Evolutionary conservation across 2,329 filamentous ascomycete genomes (phyloP).

Genomic region (Leptographium radiaticola): DNA sequence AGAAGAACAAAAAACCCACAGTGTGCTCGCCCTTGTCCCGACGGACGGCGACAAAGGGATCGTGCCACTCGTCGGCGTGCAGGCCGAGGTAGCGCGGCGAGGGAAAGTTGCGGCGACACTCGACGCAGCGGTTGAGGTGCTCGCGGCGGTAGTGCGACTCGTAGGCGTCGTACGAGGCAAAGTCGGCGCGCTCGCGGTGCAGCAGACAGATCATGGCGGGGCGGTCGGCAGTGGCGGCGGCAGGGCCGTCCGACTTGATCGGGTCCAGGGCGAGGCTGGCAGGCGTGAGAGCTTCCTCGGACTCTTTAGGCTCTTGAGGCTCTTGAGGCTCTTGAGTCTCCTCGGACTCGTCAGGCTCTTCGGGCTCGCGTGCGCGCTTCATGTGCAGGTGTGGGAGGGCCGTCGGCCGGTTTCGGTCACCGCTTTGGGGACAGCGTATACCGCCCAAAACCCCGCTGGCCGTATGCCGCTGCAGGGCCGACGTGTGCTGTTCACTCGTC

Average conservation of each 20-base stretch:
- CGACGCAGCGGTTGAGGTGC: slow-evolving; percentile 73
- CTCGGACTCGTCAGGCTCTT: no score
- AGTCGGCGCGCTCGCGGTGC: slow-evolving; percentile 57
- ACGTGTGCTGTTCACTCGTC: not conserved
- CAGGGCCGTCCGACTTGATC: slow-evolving; percentile 8
- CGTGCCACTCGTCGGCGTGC: slow-evolving; percentile 86
- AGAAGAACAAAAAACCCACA: slow-evolving; percentile 32
- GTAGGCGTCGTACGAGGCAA: slow-evolving; percentile 66
- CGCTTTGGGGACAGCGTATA: no score
- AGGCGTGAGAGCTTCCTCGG: no score
- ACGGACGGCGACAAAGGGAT: slow-evolving; percentile 59
- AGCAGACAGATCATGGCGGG: slow-evolving; percentile 65
- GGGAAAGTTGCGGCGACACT: slow-evolving; percentile 81
- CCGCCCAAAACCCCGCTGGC: no score
- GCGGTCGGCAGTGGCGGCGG: slow-evolving; percentile 13
- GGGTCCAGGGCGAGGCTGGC: slow-evolving; percentile 40
- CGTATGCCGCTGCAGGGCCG: not conserved
- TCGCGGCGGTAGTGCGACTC: slow-evolving; percentile 72
- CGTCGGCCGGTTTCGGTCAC: not conserved
- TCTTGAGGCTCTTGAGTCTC: slow-evolving; percentile 27
- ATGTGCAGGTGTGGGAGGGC: slow-evolving; percentile 19
- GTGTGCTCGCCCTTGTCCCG: slow-evolving; percentile 77
- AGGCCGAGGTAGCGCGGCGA: slow-evolving; percentile 66
- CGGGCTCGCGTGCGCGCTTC: slow-evolving; percentile 51
- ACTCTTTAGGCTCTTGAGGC: slow-evolving; percentile 13